A percentile compares a stretch with the other conserved stretches of the same genome.
Evolutionary conservation across 1,284 basidiomycete species (phyloP).

Genomic region (Rhodotorula sp.): DNA sequence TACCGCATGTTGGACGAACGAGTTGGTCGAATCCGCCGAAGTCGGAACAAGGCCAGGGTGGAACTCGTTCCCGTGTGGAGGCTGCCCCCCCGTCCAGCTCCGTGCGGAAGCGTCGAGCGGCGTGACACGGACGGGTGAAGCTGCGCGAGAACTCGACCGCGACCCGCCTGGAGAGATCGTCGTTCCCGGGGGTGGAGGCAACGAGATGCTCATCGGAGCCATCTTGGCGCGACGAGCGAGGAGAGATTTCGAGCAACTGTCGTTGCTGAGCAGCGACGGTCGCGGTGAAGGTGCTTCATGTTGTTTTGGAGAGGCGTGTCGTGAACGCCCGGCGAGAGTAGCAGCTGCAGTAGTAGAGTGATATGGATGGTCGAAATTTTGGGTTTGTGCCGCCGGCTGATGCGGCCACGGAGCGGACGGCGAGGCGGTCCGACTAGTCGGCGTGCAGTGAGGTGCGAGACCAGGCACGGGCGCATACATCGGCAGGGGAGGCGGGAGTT

Average conservation of each 20-base stretch:
- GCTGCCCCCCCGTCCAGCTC: no score
- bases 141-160: background rate
- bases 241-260: background rate
- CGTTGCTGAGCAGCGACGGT: background rate
- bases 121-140: background rate
- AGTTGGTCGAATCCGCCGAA: no score
- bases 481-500: constrained; percentile 4
- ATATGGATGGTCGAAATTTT: no score
- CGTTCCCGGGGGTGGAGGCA: constrained; percentile 9
- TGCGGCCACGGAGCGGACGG: background rate
- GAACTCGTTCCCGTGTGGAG: no score
- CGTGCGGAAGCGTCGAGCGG: background rate
- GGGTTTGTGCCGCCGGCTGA: background rate
- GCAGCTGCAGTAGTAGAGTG: background rate
- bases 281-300: background rate
- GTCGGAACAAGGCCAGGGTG: no score
- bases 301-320: background rate
- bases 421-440: background rate
- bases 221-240: background rate
- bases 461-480: background rate
- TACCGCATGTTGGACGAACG: no score
- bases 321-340: background rate
- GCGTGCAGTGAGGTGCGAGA: background rate
- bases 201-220: constrained; percentile 12
- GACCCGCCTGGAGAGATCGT: constrained; percentile 14